Base-by-base conservation (phyloP, 2,329 filamentous ascomycete species). In the Aspergillus arachidicola region DNA sequence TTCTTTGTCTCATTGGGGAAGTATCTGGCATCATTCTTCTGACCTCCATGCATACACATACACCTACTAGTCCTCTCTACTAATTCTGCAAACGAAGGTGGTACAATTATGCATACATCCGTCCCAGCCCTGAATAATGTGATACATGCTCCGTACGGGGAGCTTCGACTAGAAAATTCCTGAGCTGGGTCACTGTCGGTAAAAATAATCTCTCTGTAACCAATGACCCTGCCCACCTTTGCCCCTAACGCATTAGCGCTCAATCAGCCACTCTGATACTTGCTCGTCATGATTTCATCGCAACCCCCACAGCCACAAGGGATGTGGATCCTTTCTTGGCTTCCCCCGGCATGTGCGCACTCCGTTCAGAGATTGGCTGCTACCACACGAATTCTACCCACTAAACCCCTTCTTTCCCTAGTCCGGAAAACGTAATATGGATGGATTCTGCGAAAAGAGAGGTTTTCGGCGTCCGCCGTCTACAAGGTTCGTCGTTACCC, bases 201-300 rank as follows among this genome's bases (percentile, higher is more conserved):
- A 55, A 55, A 55, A 55, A 55, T 38, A 55, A 55, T 55, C 51
- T 55, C 51, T 55, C 30, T 38, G 51, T 38, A 55, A 55, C 51
- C 51, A 55, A 55, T 55, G 32, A 51, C 51, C 32, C 51, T 41
- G 10, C 30, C 50, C 50, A 54, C 50, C 30, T n/a, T 21, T n/a
- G 51, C 51, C 51, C 51, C 51, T 55, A 55, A 55, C 51, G 21
- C 32, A 26, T 26, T 55, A 55, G 51, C 21, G 51, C 9, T 26
- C 51, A n/a, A 55, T 55, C 51, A 55, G 51, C 51, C 51, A 55
- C 51, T 26, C 32, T 28, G 38, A 41, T 9, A 41, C 48, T 21
- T 19, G 26, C 30, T 28, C 48, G 43, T 21, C 48, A 55, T 55
- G 32, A 55, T 38, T 55, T 38, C 51, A 55, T 55, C 19, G 51